Conservation (phyloP, 1,139 yeast species). For the Pichia sp. region DNA sequence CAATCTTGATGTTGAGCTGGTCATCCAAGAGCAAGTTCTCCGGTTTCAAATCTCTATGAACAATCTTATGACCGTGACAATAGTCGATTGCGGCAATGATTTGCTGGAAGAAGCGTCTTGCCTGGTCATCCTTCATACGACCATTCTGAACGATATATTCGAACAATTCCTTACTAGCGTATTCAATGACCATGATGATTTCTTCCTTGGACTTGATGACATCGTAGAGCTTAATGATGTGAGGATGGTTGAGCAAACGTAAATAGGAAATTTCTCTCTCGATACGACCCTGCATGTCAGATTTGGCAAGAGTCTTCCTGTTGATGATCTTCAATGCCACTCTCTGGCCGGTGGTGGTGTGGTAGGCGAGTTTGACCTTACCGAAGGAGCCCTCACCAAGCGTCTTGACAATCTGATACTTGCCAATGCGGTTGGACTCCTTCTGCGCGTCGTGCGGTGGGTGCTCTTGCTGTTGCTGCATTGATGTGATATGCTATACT, state of each 20-base stretch:
- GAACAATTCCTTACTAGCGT: conserved; percentile 91
- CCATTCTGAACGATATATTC: conserved; percentile 96
- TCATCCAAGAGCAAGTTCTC: conserved; percentile 90
- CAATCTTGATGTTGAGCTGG: conserved; percentile 87
- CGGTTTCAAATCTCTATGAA: conserved; percentile 93
- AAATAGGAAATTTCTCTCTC: conserved; percentile 93
- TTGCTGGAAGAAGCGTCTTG: conserved; percentile 92
- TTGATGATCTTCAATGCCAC: conserved; percentile 95
- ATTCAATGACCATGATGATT: conserved; percentile 96
- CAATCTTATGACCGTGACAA: conserved; percentile 96
- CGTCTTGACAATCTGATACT: conserved; percentile 90
- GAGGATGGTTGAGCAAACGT: conserved; percentile 88
- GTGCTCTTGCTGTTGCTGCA: conserved; percentile 8
- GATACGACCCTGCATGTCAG: conserved; percentile 96
- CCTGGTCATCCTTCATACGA: conserved; percentile 91
- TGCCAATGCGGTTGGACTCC: conserved; percentile 53
- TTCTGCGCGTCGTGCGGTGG: conserved; percentile 7
- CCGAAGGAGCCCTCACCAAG: conserved; percentile 98
- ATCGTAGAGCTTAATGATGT: conserved; percentile 91
- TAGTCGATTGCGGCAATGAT: conserved; percentile 97
- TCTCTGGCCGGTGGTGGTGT: conserved; percentile 83
- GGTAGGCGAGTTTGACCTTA: conserved; percentile 93
- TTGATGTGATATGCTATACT: conserved; percentile 15
- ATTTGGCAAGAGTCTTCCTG: conserved; percentile 85
- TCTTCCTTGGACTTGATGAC: conserved; percentile 95